A percentile compares a stretch with the other conserved stretches of the same genome.
These are phyloP conservation scores for Lavandula angustifolia DNA, from an alignment of 257 asterid genomes.

Conservation along the genomic window DNA sequence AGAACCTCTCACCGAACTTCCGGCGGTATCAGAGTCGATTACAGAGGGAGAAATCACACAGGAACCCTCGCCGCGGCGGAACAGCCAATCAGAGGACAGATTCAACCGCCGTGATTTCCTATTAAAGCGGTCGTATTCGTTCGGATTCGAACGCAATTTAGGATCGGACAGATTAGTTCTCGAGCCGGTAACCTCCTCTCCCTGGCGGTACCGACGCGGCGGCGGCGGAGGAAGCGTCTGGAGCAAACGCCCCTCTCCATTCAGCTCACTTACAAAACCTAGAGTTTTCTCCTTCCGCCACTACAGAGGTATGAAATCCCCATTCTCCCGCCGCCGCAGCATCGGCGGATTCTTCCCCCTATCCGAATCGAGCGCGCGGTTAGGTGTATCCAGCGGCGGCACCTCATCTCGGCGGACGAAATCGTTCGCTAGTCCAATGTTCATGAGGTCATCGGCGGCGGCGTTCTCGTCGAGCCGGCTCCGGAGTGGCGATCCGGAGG, in stretches of 20 bases:
- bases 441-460: constrained; percentile 43
- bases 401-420: constrained; percentile 75
- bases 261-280: constrained; percentile 68
- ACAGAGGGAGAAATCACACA: constrained; percentile 52
- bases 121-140: constrained; percentile 86
- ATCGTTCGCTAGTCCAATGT: constrained; percentile 79
- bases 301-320: constrained; percentile 91
- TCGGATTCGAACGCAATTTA: constrained; percentile 82
- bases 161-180: constrained; percentile 78
- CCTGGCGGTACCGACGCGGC: constrained; percentile 80
- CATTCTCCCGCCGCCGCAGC: constrained; percentile 78
- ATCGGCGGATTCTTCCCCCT: constrained; percentile 64
- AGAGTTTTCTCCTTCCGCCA: constrained; percentile 82
- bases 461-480: constrained; percentile 84
- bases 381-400: constrained; percentile 59
- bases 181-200: constrained; percentile 82
- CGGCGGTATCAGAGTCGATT: constrained; percentile 47
- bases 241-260: constrained; percentile 86
- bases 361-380: constrained; percentile 75
- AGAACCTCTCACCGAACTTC: constrained; percentile 57
- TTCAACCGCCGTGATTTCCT: constrained; percentile 68
- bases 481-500: constrained; percentile 96
- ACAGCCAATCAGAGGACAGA: constrained; percentile 67
- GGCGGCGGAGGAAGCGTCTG: constrained; percentile 66
- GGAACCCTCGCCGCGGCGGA: constrained; percentile 59